phyloP scores from a whole-genome alignment of 768 basidiomycete species.

The Macrolepiota fuliginosa region DNA sequence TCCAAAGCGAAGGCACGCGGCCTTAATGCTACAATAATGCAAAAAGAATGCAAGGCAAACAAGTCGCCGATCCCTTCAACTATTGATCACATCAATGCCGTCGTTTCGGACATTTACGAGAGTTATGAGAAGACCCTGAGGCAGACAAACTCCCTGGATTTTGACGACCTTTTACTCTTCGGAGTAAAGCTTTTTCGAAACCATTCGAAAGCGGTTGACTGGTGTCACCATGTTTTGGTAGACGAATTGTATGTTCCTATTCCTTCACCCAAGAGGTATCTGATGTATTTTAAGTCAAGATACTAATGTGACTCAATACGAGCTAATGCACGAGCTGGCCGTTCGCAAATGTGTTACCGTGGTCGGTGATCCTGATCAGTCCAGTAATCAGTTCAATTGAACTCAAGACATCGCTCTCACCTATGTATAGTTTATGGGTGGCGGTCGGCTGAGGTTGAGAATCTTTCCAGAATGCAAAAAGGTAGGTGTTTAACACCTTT shows the following conservation, averaged over 20 bases:
- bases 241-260: conserved; percentile 31
- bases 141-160: conserved; percentile 74
- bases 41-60: conserved; percentile 18
- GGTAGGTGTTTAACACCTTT: conserved; percentile 32
- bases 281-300: conserved; percentile 11
- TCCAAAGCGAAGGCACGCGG: conserved; percentile 77
- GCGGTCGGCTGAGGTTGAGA: conserved; percentile 78
- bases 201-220: conserved; percentile 22
- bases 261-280: not conserved
- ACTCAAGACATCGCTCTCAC: not conserved
- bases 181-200: conserved; percentile 17
- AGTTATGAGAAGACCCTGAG: conserved; percentile 64
- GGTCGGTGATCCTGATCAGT: conserved; percentile 92
- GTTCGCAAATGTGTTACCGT: conserved; percentile 60
- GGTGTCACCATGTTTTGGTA: conserved; percentile 27
- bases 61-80: conserved; percentile 10
- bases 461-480: conserved; percentile 68
- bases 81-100: conserved; percentile 28
- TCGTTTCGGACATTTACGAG: conserved; percentile 54
- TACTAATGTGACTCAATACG: conserved; percentile 61
- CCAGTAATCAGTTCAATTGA: conserved; percentile 41
- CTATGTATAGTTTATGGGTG: conserved; percentile 71
- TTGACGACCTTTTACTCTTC: conserved; percentile 47
- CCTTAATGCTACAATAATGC: conserved; percentile 40
- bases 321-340: conserved; percentile 71